Evolutionary conservation across 2,329 filamentous ascomycete genomes (phyloP).

Genomic region (Phaeophleospora eucalypticola): DNA sequence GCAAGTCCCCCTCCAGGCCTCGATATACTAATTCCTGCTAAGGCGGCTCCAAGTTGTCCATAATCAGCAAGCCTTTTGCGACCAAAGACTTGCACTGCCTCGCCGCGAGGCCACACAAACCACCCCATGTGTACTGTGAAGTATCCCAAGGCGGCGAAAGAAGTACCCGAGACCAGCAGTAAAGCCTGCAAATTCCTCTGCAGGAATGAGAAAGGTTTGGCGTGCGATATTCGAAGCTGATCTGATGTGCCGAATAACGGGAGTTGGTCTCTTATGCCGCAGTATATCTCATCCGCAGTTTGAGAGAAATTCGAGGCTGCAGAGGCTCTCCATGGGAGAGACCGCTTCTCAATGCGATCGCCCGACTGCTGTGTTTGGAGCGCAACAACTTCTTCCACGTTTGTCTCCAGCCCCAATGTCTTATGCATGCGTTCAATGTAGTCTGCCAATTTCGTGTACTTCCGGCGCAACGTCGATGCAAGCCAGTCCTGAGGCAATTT

Average conservation of each 20-base stretch:
- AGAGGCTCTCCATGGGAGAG: conserved; percentile 26
- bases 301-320: conserved; percentile 7
- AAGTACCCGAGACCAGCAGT: conserved; percentile 16
- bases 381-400: conserved; percentile 23
- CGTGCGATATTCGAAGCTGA: conserved; percentile 13
- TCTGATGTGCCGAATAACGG: conserved; percentile 17
- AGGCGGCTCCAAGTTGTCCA: conserved; percentile 33
- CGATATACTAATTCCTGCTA: conserved; percentile 29
- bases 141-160: conserved; percentile 16
- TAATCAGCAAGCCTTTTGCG: conserved; percentile 32
- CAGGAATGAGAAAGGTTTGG: conserved; percentile 13
- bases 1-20: conserved; percentile 12
- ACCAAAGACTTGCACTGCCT: conserved; percentile 33
- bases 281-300: conserved; percentile 9
- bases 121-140: conserved; percentile 24
- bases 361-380: conserved; percentile 5
- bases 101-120: conserved; percentile 31
- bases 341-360: background rate
- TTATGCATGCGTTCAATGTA: conserved; percentile 38
- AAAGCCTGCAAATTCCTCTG: conserved; percentile 20
- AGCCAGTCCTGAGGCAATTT: conserved; percentile 61
- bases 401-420: conserved; percentile 20
- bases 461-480: conserved; percentile 51
- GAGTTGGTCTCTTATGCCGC: conserved; percentile 21
- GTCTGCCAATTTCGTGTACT: conserved; percentile 38